Evolutionary conservation across 768 basidiomycete species (phyloP).

Genomic region (Lyophyllum semitale): DNA sequence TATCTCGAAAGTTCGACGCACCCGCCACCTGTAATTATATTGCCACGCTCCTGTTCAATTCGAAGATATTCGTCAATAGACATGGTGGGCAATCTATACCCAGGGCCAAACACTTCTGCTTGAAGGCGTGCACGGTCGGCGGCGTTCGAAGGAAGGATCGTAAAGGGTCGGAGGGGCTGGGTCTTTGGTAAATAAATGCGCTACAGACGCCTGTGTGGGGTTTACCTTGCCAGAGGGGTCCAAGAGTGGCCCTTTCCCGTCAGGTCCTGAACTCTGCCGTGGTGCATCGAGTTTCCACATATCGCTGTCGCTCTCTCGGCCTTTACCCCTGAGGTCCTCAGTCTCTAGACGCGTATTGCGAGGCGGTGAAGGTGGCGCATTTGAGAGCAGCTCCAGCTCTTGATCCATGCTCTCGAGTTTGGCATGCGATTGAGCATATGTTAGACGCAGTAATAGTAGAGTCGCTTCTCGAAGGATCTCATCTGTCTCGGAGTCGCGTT

Average conservation of each 20-base stretch:
- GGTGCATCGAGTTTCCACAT: conserved; percentile 77
- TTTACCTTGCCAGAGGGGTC: conserved; percentile 77
- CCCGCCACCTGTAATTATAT: conserved; percentile 88
- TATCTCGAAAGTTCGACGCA: conserved; percentile 35
- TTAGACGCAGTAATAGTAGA: conserved; percentile 71
- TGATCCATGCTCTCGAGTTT: conserved; percentile 70
- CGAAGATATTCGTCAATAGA: conserved; percentile 92
- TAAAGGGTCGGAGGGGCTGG: conserved; percentile 90
- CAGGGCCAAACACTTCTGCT: conserved; percentile 81
- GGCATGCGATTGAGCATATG: conserved; percentile 67
- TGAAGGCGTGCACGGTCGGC: conserved; percentile 73
- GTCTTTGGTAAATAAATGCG: background rate
- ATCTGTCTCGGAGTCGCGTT: conserved; percentile 61
- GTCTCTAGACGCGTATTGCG: conserved; percentile 23
- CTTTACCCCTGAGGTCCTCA: conserved; percentile 40
- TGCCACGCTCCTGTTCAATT: conserved; percentile 81
- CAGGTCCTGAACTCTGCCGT: conserved; percentile 39
- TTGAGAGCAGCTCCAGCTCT: conserved; percentile 69
- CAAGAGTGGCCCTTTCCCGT: conserved; percentile 64
- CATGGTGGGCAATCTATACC: conserved; percentile 91
- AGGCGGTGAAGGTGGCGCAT: conserved; percentile 47
- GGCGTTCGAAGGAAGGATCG: conserved; percentile 77
- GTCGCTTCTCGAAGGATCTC: conserved; percentile 67
- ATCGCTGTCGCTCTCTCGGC: conserved; percentile 45
- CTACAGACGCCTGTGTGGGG: background rate